Evolutionary conservation across 352 stramenopile species (phyloP), one percentile per base, ranked within the genome.

Genomic region (Discostella stelligera): DNA sequence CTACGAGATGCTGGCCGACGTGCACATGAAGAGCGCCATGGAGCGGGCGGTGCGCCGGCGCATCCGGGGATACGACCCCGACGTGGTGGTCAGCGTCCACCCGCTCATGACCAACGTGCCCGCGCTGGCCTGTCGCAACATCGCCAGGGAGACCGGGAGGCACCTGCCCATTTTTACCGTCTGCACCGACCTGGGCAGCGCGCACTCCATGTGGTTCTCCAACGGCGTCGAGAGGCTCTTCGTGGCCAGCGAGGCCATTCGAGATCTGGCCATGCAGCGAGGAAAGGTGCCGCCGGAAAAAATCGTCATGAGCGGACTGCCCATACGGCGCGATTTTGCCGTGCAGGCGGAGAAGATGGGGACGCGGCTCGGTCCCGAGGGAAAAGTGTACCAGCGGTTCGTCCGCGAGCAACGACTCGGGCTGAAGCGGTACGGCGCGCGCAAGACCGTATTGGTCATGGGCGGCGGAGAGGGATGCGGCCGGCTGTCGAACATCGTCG

Each of bases 151-250:
- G 59, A 91, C 85, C 3, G 85, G 85, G 5, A 75, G 69, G 41
- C 70, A 91, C 58, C 66, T 92, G 27, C 86, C 86, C 11, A 91
- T 94, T 59, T 93, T 91, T 71, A 94, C 89, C 0, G 87, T 94
- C 0, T 87, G 91, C 10, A 94, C 89, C 10, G 89, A 94, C 80
- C 64, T 94, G 11, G 89, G 87, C 3, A 86, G 71, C 0, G 87
- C 81, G 4, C 89, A 94, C 71, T 81, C 72, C 52, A 83, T 87
- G 49, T 94, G 89, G 89, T 94, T 94, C 72, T 79, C 83, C 0
- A 87, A 84, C 60, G 77, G 84, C 18, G 82, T 91, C 6, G 86
- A 92, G 66, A 90, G 87, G 61, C 83, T 93, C 30, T 94, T 93
- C 75, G 84, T 94, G 2, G 87, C 86, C 11, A 82, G 53, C 10